These are phyloP conservation scores for Pleurotus djamor DNA, from an alignment of 768 basidiomycete genomes.

Conservation along the genomic window DNA sequence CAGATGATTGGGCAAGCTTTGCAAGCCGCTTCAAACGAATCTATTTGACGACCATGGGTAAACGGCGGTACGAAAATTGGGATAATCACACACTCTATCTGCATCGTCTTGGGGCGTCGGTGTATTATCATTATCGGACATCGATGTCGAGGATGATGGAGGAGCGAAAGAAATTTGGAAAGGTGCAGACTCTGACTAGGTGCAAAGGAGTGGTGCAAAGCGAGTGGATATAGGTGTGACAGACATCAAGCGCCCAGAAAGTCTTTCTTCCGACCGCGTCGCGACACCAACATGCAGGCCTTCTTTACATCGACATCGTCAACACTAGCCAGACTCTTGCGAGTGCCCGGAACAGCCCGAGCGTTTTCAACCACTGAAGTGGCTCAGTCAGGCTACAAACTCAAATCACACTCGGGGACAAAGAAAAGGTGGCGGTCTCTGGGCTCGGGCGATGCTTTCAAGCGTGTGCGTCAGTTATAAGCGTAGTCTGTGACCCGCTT, in stretches of 20 bases:
- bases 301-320: not conserved
- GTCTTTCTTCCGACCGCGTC: not conserved
- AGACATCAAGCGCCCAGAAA: not conserved
- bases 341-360: conserved; percentile 22
- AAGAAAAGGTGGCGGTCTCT: conserved; percentile 81
- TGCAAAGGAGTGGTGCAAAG: too few species aligned
- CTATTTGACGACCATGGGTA: conserved; percentile 35
- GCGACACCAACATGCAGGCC: not conserved
- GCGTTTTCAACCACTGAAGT: conserved; percentile 61
- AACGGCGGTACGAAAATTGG: not conserved
- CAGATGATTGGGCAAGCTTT: conserved; percentile 57
- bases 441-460: conserved; percentile 63
- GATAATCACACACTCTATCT: conserved; percentile 53
- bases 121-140: conserved; percentile 39
- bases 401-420: conserved; percentile 78
- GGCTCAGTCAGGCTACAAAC: conserved; percentile 63
- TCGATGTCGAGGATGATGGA: conserved; percentile 12
- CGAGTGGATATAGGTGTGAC: not conserved
- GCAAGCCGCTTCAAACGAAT: conserved; percentile 92
- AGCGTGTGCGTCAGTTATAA: conserved; percentile 55
- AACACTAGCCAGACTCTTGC: conserved; percentile 10
- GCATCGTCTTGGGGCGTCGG: conserved; percentile 72
- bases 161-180: not conserved
- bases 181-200: not conserved
- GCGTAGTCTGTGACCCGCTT: not conserved